These are phyloP conservation scores for Mentha longifolia DNA, from an alignment of 257 asterid species.

Conservation along the genomic window DNA sequence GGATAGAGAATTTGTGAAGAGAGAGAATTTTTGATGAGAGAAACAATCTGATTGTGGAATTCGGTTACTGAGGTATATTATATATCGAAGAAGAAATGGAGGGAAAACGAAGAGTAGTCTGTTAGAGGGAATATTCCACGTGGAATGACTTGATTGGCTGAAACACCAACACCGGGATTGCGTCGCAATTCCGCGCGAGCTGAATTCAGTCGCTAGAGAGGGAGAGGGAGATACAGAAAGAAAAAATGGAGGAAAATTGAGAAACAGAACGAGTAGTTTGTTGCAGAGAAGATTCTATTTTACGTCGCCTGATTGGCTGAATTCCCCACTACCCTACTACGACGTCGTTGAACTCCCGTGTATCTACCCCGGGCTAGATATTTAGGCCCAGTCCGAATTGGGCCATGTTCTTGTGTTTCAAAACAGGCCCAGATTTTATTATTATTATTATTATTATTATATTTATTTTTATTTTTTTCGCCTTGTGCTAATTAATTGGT, in stretches of 20 bases:
- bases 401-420: neutral
- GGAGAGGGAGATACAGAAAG: neutral
- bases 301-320: conserved; percentile 12
- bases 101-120: neutral
- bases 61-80: neutral
- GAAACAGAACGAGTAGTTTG: conserved; percentile 37
- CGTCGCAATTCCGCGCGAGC: neutral
- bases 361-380: too few relatives aligned
- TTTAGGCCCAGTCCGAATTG: too few relatives aligned
- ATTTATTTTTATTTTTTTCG: too few relatives aligned
- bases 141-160: conserved; percentile 8
- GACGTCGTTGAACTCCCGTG: conserved; percentile 18
- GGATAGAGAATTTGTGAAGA: conserved; percentile 9
- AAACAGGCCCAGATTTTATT: too few relatives aligned
- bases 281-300: conserved; percentile 32
- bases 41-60: neutral
- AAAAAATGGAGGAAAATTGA: conserved; percentile 45
- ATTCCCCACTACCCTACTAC: neutral
- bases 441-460: too few relatives aligned
- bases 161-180: neutral
- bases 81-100: conserved; percentile 8
- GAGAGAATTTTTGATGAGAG: neutral
- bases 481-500: neutral
- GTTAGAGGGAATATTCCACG: conserved; percentile 4
- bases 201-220: neutral